These are phyloP conservation scores for Cladosporium velox DNA, from an alignment of 2,329 filamentous ascomycete genomes.

Conservation along the genomic window DNA sequence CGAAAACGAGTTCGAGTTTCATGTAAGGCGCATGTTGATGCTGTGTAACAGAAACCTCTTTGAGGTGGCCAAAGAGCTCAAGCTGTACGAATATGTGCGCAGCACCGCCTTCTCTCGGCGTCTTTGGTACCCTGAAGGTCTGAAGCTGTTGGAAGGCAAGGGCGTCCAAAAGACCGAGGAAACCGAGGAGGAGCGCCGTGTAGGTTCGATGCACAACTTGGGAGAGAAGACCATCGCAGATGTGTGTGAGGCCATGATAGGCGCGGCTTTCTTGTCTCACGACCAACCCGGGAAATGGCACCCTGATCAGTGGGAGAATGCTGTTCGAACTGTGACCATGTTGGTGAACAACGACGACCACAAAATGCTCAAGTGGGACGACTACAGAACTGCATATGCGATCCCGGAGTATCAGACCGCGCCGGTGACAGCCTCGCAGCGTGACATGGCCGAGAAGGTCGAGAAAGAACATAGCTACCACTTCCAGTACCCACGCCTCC, in stretches of 20 bases:
- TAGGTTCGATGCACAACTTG: slow-evolving; percentile 63
- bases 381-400: slow-evolving; percentile 71
- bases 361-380: slow-evolving; percentile 65
- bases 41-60: slow-evolving; percentile 91
- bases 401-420: slow-evolving; percentile 71
- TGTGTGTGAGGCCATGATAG: slow-evolving; percentile 91
- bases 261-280: slow-evolving; percentile 69
- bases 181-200: slow-evolving; percentile 27
- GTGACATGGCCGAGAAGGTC: slow-evolving; percentile 67
- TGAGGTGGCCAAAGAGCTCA: slow-evolving; percentile 68
- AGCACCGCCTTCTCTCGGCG: slow-evolving; percentile 78
- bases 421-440: slow-evolving; percentile 64
- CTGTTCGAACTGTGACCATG: slow-evolving; percentile 65
- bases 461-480: slow-evolving; percentile 60
- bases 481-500: slow-evolving; percentile 74
- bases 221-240: slow-evolving; percentile 80
- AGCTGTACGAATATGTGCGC: slow-evolving; percentile 74
- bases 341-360: slow-evolving; percentile 73
- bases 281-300: slow-evolving; percentile 47
- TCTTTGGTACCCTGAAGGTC: slow-evolving; percentile 83
- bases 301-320: slow-evolving; percentile 57
- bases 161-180: slow-evolving; percentile 47
- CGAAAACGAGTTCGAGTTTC: slow-evolving; percentile 81
- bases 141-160: slow-evolving; percentile 68
- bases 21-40: slow-evolving; percentile 86